Conservation (phyloP, 192 early-diverging fungal genomes). For the Backusella tuberculispora region DNA sequence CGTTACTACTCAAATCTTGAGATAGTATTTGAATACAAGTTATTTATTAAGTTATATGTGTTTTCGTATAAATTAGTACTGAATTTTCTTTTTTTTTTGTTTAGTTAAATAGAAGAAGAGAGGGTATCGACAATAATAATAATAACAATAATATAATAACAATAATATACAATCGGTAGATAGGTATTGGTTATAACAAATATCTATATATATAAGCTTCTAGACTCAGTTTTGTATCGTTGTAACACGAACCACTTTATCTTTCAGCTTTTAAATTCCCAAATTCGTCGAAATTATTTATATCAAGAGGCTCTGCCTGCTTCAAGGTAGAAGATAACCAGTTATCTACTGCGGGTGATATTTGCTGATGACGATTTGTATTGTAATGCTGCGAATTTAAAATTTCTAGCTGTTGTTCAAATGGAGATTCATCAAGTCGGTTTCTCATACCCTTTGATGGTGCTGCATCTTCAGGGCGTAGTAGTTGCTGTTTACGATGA, state of each 20-base stretch:
- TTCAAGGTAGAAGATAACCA: slow-evolving; percentile 9
- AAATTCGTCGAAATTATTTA: slow-evolving; percentile 7
- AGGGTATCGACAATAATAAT: slow-evolving; percentile 2
- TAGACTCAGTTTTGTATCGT: slow-evolving; percentile 1
- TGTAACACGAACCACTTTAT: neutral
- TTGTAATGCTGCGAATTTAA: neutral
- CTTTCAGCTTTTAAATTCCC: slow-evolving; percentile 7
- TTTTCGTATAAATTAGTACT: neutral
- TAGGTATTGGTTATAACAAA: neutral
- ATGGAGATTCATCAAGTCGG: neutral
- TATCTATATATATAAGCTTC: neutral
- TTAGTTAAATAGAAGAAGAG: neutral
- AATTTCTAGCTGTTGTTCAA: neutral
- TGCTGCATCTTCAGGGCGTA: neutral
- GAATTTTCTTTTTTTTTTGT: neutral
- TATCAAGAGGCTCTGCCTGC: slow-evolving; percentile 1
- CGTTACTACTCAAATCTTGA: too few relatives aligned
- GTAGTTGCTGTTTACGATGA: neutral
- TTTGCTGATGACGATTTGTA: neutral
- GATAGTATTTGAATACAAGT: too few relatives aligned
- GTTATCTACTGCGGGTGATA: slow-evolving; percentile 7
- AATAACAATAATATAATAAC: neutral
- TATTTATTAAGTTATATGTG: too few relatives aligned
- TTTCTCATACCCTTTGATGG: neutral
- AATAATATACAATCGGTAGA: slow-evolving; percentile 1